phyloP scores from a whole-genome alignment of 495 filamentous ascomycete genomes.

The Sphaerosporella brunnea region DNA sequence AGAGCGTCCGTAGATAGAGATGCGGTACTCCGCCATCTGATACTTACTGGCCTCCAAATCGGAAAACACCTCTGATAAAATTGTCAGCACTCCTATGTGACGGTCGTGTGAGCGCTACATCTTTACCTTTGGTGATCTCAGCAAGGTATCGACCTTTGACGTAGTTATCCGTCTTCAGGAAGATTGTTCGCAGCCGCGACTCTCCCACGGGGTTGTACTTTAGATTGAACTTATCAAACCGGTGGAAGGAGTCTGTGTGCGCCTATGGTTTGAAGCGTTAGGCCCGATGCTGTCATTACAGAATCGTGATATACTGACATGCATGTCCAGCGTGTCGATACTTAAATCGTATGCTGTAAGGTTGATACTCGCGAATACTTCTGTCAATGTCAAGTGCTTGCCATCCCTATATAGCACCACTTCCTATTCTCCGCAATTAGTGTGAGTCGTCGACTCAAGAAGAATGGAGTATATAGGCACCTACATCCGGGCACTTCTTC shows the following conservation, averaged over 20 bases:
- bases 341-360: slow-evolving; percentile 93
- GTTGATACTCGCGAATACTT: slow-evolving; percentile 95
- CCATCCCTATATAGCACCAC: slow-evolving; percentile 84
- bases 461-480: background rate
- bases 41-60: slow-evolving; percentile 98
- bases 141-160: slow-evolving; percentile 90
- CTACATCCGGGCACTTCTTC: slow-evolving; percentile 72
- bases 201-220: slow-evolving; percentile 98
- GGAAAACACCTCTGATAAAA: slow-evolving; percentile 62
- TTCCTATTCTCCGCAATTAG: slow-evolving; percentile 33
- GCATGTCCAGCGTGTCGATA: slow-evolving; percentile 98
- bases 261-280: slow-evolving; percentile 36
- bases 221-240: slow-evolving; percentile 98
- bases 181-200: slow-evolving; percentile 84
- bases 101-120: background rate
- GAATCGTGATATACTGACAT: slow-evolving; percentile 41
- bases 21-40: slow-evolving; percentile 98
- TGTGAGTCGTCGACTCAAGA: too few species aligned
- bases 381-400: slow-evolving; percentile 71
- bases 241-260: slow-evolving; percentile 94
- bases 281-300: background rate
- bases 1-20: slow-evolving; percentile 84
- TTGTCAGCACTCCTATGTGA: background rate
- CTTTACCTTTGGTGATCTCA: slow-evolving; percentile 61
- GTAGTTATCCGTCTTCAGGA: slow-evolving; percentile 95